Base-by-base conservation (phyloP, 495 filamentous ascomycete genomes). In the Pseudomonodictys pantanalensis region DNA sequence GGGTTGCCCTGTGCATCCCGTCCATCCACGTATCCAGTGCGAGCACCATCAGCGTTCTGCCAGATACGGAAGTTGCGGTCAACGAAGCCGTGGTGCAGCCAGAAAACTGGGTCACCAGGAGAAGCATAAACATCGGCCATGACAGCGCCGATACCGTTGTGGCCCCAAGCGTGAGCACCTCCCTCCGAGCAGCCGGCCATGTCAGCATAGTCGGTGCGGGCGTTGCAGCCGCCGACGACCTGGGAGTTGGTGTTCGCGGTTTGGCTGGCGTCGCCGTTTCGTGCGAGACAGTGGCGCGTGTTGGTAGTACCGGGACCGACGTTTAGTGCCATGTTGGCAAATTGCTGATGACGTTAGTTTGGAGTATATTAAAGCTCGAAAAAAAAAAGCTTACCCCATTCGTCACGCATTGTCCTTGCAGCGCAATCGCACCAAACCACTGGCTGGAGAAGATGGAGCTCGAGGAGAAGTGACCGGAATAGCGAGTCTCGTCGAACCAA, bases 41-140 rank as follows among this genome's bases (percentile, higher is more conserved):
- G 60, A 3, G 24, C 32, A 2, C 25, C 1, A 30, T 57, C 53
- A 7, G 24, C 39, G 60, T 75, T 79, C 73, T 90, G 85, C 86
- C 87, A 90, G 32, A 85, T 81, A 78, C 83, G 85, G 76, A 79
- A 90, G 7, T 84, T 69, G 41, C 81, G 80, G 69, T 91, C 87
- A 51, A 91, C 78, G 75, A 82, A 81, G 8, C 75, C 80, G 68
- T 90, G 86, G 68, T 89, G 86, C 18, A 85, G 76, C 65, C 74
- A 89, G 71, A 90, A 90, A 17, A 76, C 79, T 10, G 86, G 86
- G 60, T 90, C 87, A 6, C 81, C 80, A 5, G 84, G 79, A 26
- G 77, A 82, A 20, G 74, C 76, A 60, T 76, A 86, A 28, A 80
- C 60, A 67, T 87, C 85, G 78, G 74, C 3, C 78, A 79, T 63